Conservation (phyloP, 108 stramenopile genomes). For the Nannochloropsis gaditana region DNA sequence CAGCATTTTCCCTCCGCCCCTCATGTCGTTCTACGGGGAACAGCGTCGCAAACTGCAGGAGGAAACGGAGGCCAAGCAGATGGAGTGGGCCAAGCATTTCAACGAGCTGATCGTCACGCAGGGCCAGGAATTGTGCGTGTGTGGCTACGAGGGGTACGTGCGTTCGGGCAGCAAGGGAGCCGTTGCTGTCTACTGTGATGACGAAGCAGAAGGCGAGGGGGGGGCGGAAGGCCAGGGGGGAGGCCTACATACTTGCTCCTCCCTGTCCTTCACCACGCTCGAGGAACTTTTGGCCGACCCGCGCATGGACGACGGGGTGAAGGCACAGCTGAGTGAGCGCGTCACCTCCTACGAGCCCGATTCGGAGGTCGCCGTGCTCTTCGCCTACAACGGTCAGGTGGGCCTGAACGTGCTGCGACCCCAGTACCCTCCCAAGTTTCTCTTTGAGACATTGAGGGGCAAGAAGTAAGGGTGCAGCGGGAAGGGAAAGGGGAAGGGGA, state of each 20-base stretch:
- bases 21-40: constrained; percentile 15
- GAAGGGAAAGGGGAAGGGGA: no score
- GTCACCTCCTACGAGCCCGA: neutral
- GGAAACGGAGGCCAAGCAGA: neutral
- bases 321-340: neutral
- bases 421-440: neutral
- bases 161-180: constrained; percentile 11
- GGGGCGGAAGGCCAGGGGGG: no score
- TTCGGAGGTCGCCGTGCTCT: neutral
- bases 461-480: neutral
- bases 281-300: constrained; percentile 1
- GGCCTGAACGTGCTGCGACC: neutral
- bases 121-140: neutral
- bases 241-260: neutral
- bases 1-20: neutral
- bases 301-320: neutral
- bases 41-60: constrained; percentile 10
- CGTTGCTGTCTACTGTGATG: neutral
- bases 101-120: neutral
- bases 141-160: constrained; percentile 14
- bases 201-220: neutral
- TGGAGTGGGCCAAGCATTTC: neutral
- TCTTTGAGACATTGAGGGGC: neutral
- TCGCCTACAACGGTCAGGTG: neutral
- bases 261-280: neutral